Base-by-base conservation (phyloP, 768 basidiomycete species). In the Xerocomellus intermedius region DNA sequence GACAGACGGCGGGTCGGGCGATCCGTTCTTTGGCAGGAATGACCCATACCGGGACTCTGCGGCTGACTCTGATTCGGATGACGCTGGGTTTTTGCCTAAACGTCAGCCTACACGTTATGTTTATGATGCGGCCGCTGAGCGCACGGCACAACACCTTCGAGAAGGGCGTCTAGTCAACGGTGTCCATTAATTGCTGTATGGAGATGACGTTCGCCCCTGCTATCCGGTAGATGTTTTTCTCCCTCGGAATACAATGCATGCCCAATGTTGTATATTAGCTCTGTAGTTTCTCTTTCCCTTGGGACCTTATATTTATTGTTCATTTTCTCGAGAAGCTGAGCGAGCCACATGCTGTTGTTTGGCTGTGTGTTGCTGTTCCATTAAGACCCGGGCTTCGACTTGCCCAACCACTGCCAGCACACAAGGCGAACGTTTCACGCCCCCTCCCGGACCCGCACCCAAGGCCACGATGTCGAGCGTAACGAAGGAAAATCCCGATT, bases 71-170 rank as follows among this genome's bases (percentile, higher is more conserved):
- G 84, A 85, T 45, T 76, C 77, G 10, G 83, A 83, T 22, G 80
- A 81, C 17, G 42, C 46, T 37, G 54, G 61, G 54, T 16, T 73
- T 69, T 63, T 69, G 69, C 37, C 68, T 28, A 64, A 63, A 58
- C 80, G 79, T 45, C 78, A 72, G 19, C 81, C 83, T 3, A 77
- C 83, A 24, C 81, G 81, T 14, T 94, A 87, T 71, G 91, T 89
- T n/a, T 97, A 97, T 69, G 94, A 97, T 67, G 94, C 94, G 0
- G 91, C 87, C 6, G 91, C 91, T 24, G 93, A 96, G 69, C 81
- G 89, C 58, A 83, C 83, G 49, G 75, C 81, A 60, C 78, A 84
- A 73, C 76, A 82, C 53, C 75, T 87, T 50, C 72, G 73, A 54
- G 78, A 82, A 58, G 78, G 71, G 24, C 52, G 44, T 35, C 54